Evolutionary conservation across 2,329 filamentous ascomycete species (phyloP), one percentile per base, ranked within the genome.

Genomic region (Penicillium crustosum): DNA sequence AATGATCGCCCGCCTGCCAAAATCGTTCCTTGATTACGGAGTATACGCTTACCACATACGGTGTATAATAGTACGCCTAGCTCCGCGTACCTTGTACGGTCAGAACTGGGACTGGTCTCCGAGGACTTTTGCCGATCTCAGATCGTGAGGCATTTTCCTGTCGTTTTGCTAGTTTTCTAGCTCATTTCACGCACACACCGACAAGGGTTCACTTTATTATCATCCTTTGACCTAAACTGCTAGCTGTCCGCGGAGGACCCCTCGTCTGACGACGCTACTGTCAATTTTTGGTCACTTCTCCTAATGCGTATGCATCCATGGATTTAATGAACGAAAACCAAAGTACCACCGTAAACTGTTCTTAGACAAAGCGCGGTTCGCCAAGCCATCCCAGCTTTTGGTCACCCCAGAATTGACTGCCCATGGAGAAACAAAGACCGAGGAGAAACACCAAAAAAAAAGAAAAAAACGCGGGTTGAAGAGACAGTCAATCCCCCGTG

Each of bases 121-220:
- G 64, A 65, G 63, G 64, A 48, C 6, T 48, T 53, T 69, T 63
- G 66, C 63, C 66, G 66, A 68, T 66, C 62, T 60, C 57, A 61
- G 64, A 70, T 72, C 69, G 67, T 72, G 70, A 72, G 70, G 70
- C 69, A 71, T 72, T 72, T 72, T 72, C 70, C 62, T 60, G 48
- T 44, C 13, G 1, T 6, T n/a, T n/a, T n/a, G n/a, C n/a, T n/a
- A n/a, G n/a, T n/a, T 38, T 25, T 38, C 39, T 56, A 45, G 47
- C 31, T 45, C 19, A 38, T 44, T 51, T 48, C 9, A 31, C 23
- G 2, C 8, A 31, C 31, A 54, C 44, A 55, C 52, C 52, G 44
- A 55, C 53, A 53, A 55, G 55, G 49, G 31, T 61, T 62, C 57
- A 56, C 35, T 8, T 44, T 29, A 44, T 27, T 12, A 19, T 43